A percentile compares a stretch with the other conserved stretches of the same genome.
Conservation (phyloP, 1,284 basidiomycete species). For the Volvariella volvacea region DNA sequence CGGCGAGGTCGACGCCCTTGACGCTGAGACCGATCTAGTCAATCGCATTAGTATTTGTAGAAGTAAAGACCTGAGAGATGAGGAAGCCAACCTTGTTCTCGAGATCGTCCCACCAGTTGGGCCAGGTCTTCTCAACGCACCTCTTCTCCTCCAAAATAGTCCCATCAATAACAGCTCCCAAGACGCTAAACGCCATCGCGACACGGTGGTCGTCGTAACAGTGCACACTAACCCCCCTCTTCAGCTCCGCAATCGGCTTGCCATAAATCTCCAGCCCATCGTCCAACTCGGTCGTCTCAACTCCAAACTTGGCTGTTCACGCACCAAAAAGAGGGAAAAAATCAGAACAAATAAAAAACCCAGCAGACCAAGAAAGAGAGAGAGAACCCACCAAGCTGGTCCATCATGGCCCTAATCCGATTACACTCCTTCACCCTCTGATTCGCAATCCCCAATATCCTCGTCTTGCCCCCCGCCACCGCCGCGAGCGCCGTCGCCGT, state of each 20-base stretch:
- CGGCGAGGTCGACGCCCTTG: slow-evolving; percentile 74
- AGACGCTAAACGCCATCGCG: slow-evolving; percentile 95
- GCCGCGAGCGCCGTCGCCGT: slow-evolving; percentile 91
- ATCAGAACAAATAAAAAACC: slow-evolving; percentile 3
- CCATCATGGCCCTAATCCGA: slow-evolving; percentile 94
- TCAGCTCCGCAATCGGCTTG: slow-evolving; percentile 56
- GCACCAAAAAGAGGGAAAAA: slow-evolving; percentile 7
- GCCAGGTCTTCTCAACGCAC: slow-evolving; percentile 99
- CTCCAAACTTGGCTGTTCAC: slow-evolving; percentile 92
- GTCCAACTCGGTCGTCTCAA: slow-evolving; percentile 87
- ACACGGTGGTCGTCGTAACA: slow-evolving; percentile 99
- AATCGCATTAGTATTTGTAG: background rate
- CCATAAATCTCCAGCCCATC: slow-evolving; percentile 93
- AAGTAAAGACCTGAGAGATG: slow-evolving; percentile 1
- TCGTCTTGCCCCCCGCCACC: slow-evolving; percentile 68
- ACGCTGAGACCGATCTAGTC: slow-evolving; percentile 84
- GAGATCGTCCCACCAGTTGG: slow-evolving; percentile 99
- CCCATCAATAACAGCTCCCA: slow-evolving; percentile 69
- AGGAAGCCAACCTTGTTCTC: slow-evolving; percentile 69
- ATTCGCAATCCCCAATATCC: slow-evolving; percentile 95
- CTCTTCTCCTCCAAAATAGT: slow-evolving; percentile 93
- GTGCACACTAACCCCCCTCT: slow-evolving; percentile 71
- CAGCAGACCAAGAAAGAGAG: background rate
- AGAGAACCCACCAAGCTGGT: slow-evolving; percentile 70
- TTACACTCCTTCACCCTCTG: slow-evolving; percentile 99